Evolutionary conservation across 139 green algal species (phyloP).

Genomic region (Tetradesmus obliquus): DNA sequence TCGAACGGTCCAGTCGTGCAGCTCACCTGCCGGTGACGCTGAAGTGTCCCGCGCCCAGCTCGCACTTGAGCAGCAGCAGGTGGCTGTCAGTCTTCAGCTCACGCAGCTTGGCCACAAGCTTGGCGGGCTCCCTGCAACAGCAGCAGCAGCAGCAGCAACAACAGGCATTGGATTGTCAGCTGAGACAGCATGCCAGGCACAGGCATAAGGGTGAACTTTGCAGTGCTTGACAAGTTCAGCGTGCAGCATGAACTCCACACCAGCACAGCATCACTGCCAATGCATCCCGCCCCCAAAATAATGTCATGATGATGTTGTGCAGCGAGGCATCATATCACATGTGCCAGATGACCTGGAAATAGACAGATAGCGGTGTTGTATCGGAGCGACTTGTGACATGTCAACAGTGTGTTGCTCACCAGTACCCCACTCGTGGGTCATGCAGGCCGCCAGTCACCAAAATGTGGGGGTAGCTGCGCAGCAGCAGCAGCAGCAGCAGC

Average conservation of each 20-base stretch:
- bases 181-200: background rate
- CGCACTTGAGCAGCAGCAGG: constrained; percentile 81
- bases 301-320: too few relatives aligned
- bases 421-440: constrained; percentile 86
- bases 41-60: constrained; percentile 82
- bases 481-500: background rate
- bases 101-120: constrained; percentile 88
- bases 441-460: constrained; percentile 87
- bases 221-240: too few relatives aligned
- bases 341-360: too few relatives aligned
- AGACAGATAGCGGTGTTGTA: too few relatives aligned
- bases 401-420: constrained; percentile 45
- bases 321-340: too few relatives aligned
- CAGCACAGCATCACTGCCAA: too few relatives aligned
- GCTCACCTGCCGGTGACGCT: constrained; percentile 62
- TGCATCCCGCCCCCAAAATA: too few relatives aligned
- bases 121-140: constrained; percentile 71
- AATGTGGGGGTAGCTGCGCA: constrained; percentile 84
- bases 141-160: background rate
- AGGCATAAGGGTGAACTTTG: too few relatives aligned
- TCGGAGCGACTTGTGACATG: too few relatives aligned
- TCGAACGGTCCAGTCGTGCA: too few relatives aligned
- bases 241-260: too few relatives aligned
- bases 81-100: constrained; percentile 57
- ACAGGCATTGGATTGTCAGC: background rate